Base-by-base conservation (phyloP, 352 stramenopile genomes). In the Globisporangium rhizosaccharum region DNA sequence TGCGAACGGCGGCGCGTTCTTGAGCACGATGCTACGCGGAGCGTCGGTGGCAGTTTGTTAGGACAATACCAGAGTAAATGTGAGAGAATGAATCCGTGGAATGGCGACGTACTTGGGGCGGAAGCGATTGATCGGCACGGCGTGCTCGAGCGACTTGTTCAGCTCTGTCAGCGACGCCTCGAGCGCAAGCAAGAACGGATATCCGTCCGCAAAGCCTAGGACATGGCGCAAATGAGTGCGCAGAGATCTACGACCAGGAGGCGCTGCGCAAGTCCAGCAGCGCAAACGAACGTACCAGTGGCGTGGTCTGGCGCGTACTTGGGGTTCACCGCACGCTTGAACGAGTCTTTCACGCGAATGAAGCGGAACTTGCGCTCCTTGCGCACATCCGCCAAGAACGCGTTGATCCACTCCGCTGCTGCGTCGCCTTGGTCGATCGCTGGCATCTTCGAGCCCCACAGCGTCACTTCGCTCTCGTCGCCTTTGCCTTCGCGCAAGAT, bases 81-180 rank as follows among this genome's bases (percentile, higher is more conserved):
- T 17, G 25, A 49, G 33, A 37, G 23, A 49, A 20, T 17, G n/a
- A 48, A 0, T 23, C 23, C 23, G 18, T 3, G 9, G 9, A 11
- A 14, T 2, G 56, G 56, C 28, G 46, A 77, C 57, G 26, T 62
- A 87, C 83, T 96, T 96, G 26, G 87, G 76, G 8, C 87, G 85
- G 60, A 96, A 96, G 6, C 83, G 82, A 30, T 88, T 83, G 67
- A 94, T 94, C 10, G 70, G 65, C n/a, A 92, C 68, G 1, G 73
- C 62, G 1, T 79, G 73, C 18, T 83, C 44, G 9, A 92, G 63
- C 10, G 60, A 62, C 25, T 68, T 65, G 56, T 91, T 91, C 39
- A 94, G 61, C 1, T 82, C 66, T 7, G 80, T 61, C 18, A 96
- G 52, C 23, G 82, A 92, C 28, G 74, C 66, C 17, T 87, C 64